Conservation (phyloP, 179 eudicot species). For the Corrigiola litoralis region DNA sequence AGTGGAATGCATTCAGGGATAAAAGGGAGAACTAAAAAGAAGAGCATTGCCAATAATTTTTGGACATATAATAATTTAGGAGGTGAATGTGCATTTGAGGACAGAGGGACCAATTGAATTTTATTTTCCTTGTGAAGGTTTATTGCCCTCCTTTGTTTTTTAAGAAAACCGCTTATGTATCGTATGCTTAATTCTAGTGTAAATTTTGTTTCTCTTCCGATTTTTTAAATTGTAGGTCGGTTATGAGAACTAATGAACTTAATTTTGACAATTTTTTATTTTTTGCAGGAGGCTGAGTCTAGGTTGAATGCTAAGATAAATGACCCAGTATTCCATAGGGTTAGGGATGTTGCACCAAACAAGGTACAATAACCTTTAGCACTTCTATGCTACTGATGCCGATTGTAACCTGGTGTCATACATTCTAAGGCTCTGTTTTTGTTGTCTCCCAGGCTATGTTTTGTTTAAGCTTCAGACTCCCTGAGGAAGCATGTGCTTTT, state of each 20-base stretch:
- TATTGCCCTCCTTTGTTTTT: not conserved
- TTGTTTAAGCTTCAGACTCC: constrained; percentile 89
- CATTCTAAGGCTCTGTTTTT: not conserved
- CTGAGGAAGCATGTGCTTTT: constrained; percentile 63
- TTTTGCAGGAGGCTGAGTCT: constrained; percentile 76
- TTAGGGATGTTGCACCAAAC: constrained; percentile 98
- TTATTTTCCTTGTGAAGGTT: not conserved
- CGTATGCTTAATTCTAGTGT: not conserved
- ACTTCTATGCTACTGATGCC: not conserved
- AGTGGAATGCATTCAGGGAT: not conserved
- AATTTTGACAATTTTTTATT: not conserved
- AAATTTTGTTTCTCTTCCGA: not conserved
- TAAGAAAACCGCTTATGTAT: too few species aligned
- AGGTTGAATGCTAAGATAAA: constrained; percentile 56
- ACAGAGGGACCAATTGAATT: not conserved
- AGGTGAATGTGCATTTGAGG: not conserved
- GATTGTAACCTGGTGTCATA: not conserved
- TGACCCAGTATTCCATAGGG: constrained; percentile 73
- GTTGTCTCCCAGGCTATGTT: constrained; percentile 75
- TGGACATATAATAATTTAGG: too few species aligned
- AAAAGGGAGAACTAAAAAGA: not conserved
- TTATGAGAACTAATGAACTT: not conserved
- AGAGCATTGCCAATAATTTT: not conserved
- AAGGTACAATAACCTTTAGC: constrained; percentile 42
- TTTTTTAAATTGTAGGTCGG: not conserved